These are phyloP conservation scores for Streptanthus diversifolius DNA, from an alignment of 345 rosid genomes.

Conservation along the genomic window DNA sequence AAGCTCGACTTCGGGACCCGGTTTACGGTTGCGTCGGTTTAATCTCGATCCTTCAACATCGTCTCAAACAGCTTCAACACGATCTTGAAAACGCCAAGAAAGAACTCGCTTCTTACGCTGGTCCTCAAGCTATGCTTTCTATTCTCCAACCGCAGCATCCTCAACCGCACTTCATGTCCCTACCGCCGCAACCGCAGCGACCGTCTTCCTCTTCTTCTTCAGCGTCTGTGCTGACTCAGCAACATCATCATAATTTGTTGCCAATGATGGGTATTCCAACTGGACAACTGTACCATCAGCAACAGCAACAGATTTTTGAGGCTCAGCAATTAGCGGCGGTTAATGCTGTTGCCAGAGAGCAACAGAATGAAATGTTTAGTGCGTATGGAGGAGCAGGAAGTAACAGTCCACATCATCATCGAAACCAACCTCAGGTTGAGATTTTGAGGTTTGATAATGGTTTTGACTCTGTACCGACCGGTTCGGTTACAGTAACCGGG, in stretches of 20 bases:
- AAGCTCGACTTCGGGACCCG: constrained; percentile 73
- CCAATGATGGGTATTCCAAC: constrained; percentile 49
- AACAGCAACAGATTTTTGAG: constrained; percentile 42
- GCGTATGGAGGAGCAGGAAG: constrained; percentile 37
- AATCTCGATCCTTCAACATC: constrained; percentile 67
- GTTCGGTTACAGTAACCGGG: constrained; percentile 40
- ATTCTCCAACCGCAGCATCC: constrained; percentile 30
- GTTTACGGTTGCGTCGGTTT: constrained; percentile 84
- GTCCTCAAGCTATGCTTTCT: constrained; percentile 43
- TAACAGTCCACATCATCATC: constrained; percentile 39
- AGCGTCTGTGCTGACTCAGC: constrained; percentile 25
- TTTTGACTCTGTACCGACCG: constrained; percentile 38
- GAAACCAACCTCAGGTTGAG: constrained; percentile 50
- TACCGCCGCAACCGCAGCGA: constrained; percentile 34
- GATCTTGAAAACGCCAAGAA: constrained; percentile 53
- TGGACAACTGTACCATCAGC: constrained; percentile 25
- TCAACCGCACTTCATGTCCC: constrained; percentile 23
- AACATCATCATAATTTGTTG: constrained; percentile 33
- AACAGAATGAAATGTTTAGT: constrained; percentile 58
- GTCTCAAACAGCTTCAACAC: constrained; percentile 46
- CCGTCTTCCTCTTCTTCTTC: constrained; percentile 32
- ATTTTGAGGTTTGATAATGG: constrained; percentile 41
- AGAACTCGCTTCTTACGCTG: constrained; percentile 51
- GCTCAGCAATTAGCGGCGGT: constrained; percentile 51
- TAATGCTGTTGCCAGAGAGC: constrained; percentile 49